A percentile compares a stretch with the other conserved stretches of the same genome.
Evolutionary conservation across 1,139 yeast species (phyloP).

Genomic region (Petasospora rhodanensis): DNA sequence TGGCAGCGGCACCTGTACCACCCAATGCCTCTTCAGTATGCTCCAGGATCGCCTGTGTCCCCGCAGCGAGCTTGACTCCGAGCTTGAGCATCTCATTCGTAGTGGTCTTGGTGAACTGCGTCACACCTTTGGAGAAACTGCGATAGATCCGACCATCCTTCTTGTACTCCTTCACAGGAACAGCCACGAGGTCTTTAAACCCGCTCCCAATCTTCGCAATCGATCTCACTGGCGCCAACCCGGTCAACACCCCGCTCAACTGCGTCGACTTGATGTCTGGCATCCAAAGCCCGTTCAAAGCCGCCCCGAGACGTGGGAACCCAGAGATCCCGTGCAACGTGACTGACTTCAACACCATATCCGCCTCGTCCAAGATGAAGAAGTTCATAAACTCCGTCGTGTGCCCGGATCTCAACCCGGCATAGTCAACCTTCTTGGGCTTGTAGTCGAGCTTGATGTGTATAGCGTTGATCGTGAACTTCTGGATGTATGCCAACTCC

Average conservation of each 20-base stretch:
- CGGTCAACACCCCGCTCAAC: slow-evolving; percentile 73
- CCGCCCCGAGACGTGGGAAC: slow-evolving; percentile 49
- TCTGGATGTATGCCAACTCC: slow-evolving; percentile 66
- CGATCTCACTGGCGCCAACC: slow-evolving; percentile 78
- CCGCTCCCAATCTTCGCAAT: slow-evolving; percentile 77
- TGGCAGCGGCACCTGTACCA: slow-evolving; percentile 46
- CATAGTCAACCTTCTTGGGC: slow-evolving; percentile 82
- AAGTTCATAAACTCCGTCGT: slow-evolving; percentile 84
- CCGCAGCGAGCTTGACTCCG: slow-evolving; percentile 84
- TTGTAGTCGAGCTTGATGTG: slow-evolving; percentile 79
- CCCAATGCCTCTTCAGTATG: slow-evolving; percentile 74
- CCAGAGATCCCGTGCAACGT: slow-evolving; percentile 77
- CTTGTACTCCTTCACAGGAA: slow-evolving; percentile 70
- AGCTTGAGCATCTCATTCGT: slow-evolving; percentile 76
- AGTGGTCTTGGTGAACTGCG: slow-evolving; percentile 73
- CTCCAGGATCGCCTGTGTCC: slow-evolving; percentile 80
- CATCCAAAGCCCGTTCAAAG: slow-evolving; percentile 69
- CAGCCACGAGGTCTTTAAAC: slow-evolving; percentile 63
- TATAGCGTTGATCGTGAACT: slow-evolving; percentile 58
- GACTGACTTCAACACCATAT: slow-evolving; percentile 56
- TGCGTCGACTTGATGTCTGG: slow-evolving; percentile 83
- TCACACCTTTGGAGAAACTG: slow-evolving; percentile 73
- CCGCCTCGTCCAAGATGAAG: slow-evolving; percentile 83
- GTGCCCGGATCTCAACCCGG: slow-evolving; percentile 81
- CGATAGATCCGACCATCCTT: slow-evolving; percentile 68